phyloP scores from a whole-genome alignment of 192 early-diverging fungal genomes.

The Jimgerdemannia flammicorona region DNA sequence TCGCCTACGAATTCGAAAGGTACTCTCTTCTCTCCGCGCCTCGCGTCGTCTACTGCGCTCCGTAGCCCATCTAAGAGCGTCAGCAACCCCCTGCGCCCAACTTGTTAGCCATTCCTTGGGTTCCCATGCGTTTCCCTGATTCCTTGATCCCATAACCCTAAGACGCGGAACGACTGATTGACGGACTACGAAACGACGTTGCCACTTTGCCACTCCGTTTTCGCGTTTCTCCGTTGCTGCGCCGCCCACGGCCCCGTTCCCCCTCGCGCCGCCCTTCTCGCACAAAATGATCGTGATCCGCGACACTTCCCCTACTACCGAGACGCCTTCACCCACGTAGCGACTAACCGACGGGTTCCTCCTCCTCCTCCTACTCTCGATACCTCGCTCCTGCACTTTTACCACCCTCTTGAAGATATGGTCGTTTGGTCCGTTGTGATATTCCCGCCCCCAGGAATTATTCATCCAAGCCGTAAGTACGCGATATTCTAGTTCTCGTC shows the following conservation, averaged over 20 bases:
- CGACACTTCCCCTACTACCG: background rate
- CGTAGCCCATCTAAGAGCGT: background rate
- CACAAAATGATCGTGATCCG: background rate
- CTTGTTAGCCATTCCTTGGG: background rate
- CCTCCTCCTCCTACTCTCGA: slow-evolving; percentile 6
- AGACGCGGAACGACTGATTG: background rate
- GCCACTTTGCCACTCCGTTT: background rate
- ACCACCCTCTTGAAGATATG: slow-evolving; percentile 54
- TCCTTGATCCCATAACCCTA: slow-evolving; percentile 1
- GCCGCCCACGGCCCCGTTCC: background rate
- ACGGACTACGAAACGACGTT: background rate
- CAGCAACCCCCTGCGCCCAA: background rate
- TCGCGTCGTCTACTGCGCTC: background rate
- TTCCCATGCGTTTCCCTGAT: background rate
- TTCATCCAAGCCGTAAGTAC: slow-evolving; percentile 67
- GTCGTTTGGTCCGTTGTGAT: slow-evolving; percentile 82
- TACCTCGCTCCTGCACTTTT: background rate
- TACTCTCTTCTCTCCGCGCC: slow-evolving; percentile 27
- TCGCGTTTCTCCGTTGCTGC: background rate
- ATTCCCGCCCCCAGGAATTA: slow-evolving; percentile 71
- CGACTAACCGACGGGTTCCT: background rate
- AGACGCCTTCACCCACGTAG: slow-evolving; percentile 3
- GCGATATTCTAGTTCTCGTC: too few relatives aligned
- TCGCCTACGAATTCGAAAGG: slow-evolving; percentile 96
- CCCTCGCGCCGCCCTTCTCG: background rate